Percentiles rank a stretch among this genome's conserved stretches.
Conservation (phyloP, 306 rosid species). For the Malus domestica region ASM211411v1 NC_041791.1:37441001-37441500, state of each 20-base stretch:
- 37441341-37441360: constrained; percentile 9
- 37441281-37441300: constrained; percentile 25
- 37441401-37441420: constrained; percentile 21
- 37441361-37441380: constrained; percentile 11
- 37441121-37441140: constrained; percentile 21
- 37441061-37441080: constrained; percentile 21
- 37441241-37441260: constrained; percentile 17
- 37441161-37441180: constrained; percentile 24
- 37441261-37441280: constrained; percentile 15
- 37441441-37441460: constrained; percentile 22
- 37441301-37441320: constrained; percentile 20
- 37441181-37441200: constrained; percentile 23
- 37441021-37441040: constrained; percentile 20
- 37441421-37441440: constrained; percentile 19
- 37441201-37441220: constrained; percentile 20
- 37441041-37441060: constrained; percentile 27
- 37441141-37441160: constrained; percentile 18
- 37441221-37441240: constrained; percentile 23
- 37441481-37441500: constrained; percentile 25
- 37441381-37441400: neutral
- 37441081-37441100: constrained; percentile 26
- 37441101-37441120: constrained; percentile 23
- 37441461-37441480: constrained; percentile 21
- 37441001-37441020: constrained; percentile 21
- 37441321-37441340: constrained; percentile 15